Conservation (phyloP, 371 early-diverging fungal species). For the Umbelopsis sp. region DNA sequence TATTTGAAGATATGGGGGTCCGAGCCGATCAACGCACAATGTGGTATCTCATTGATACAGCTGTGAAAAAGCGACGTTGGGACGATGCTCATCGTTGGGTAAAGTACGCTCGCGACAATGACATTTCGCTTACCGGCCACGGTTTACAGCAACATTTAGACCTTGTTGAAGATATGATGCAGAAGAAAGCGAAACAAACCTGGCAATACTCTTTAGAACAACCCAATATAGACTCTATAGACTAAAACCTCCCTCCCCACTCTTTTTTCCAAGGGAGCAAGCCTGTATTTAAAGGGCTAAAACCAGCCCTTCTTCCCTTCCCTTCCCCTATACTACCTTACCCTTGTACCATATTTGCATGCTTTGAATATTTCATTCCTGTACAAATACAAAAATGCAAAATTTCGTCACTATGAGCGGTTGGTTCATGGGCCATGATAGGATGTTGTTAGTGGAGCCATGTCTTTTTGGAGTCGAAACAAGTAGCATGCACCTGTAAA, state of each 20-base stretch:
- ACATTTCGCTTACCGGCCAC: neutral
- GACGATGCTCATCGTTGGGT: constrained; percentile 35
- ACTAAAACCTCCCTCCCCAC: neutral
- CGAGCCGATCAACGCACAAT: constrained; percentile 39
- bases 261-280: no score
- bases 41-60: constrained; percentile 37
- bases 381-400: constrained; percentile 11
- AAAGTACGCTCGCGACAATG: neutral
- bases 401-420: no score
- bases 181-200: neutral
- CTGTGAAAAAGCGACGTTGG: constrained; percentile 23
- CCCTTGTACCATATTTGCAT: constrained; percentile 18
- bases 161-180: neutral
- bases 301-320: neutral
- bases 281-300: no score
- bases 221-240: constrained; percentile 4
- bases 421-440: no score
- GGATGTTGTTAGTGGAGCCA: no score
- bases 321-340: neutral
- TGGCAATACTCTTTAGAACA: neutral
- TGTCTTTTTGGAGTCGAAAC: no score
- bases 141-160: neutral
- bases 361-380: neutral
- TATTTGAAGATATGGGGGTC: constrained; percentile 27
- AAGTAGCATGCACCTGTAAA: no score